Percentiles rank a stretch among this genome's conserved stretches.
Conservation (phyloP, 805 yeast species). For the Nakazawaea wyomingensis region DNA sequence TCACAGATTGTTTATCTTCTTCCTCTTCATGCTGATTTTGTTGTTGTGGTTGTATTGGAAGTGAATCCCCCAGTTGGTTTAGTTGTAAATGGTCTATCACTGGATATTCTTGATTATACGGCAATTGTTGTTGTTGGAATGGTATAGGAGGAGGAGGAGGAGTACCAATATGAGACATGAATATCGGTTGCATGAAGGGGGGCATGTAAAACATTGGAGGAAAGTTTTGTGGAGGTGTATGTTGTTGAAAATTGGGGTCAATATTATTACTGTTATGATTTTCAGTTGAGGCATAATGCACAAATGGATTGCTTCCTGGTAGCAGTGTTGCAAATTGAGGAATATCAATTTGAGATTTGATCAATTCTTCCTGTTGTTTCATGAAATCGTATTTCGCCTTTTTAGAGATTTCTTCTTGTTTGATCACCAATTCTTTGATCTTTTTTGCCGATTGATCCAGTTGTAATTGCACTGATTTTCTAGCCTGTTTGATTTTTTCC, state of each 20-base stretch:
- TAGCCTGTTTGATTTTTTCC: slow-evolving; percentile 1
- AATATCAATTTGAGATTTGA: not conserved
- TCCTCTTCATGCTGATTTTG: no score
- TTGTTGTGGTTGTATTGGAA: no score
- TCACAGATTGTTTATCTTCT: no score
- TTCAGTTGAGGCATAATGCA: no score
- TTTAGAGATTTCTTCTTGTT: slow-evolving; percentile 24
- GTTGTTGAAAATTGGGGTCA: no score
- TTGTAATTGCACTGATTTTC: not conserved
- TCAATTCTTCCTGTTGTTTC: slow-evolving; percentile 11
- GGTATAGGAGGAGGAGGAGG: slow-evolving; percentile 1
- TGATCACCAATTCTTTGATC: not conserved
- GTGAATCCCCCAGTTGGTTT: no score
- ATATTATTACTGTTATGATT: no score
- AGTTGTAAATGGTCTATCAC: no score
- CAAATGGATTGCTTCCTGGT: slow-evolving; percentile 6
- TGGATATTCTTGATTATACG: no score
- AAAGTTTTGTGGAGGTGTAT: no score
- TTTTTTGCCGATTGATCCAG: not conserved
- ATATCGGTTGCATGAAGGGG: not conserved
- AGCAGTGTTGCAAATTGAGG: not conserved
- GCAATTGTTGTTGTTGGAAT: not conserved
- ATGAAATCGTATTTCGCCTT: slow-evolving; percentile 22
- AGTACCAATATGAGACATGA: slow-evolving; percentile 1
- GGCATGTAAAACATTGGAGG: not conserved